Evolutionary conservation across 1,139 yeast species (phyloP).

Genomic region (Saccharomyces hybrid): DNA sequence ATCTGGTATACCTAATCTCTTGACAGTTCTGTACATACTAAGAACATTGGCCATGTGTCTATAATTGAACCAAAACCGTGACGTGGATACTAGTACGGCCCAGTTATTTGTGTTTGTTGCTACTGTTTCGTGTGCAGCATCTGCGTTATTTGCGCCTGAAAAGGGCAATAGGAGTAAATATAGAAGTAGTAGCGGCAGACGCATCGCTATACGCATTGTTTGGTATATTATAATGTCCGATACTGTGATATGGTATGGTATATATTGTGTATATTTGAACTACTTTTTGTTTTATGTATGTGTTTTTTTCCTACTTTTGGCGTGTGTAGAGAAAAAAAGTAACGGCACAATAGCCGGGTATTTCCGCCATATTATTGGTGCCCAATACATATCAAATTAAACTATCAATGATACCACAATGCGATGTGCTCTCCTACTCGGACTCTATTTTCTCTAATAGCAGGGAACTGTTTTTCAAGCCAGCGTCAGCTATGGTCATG

Average conservation of each 20-base stretch:
- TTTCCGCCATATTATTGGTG: neutral
- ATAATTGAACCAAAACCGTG: slow-evolving; percentile 96
- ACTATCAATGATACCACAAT: neutral
- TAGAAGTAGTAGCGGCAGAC: neutral
- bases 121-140: neutral
- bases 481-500: slow-evolving; percentile 61
- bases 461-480: slow-evolving; percentile 73
- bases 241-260: neutral
- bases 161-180: neutral
- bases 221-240: neutral
- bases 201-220: neutral
- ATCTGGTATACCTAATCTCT: slow-evolving; percentile 92
- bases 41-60: slow-evolving; percentile 95
- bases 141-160: neutral
- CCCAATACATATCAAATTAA: neutral
- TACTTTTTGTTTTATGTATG: neutral
- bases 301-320: neutral
- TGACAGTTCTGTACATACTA: slow-evolving; percentile 91
- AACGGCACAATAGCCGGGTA: neutral
- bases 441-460: slow-evolving; percentile 46
- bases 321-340: neutral
- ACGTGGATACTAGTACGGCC: slow-evolving; percentile 94
- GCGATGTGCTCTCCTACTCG: slow-evolving; percentile 4
- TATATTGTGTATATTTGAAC: neutral
- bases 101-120: slow-evolving; percentile 59